Evolutionary conservation across 768 basidiomycete species (phyloP).

Genomic region (Termitomyces sp.): DNA sequence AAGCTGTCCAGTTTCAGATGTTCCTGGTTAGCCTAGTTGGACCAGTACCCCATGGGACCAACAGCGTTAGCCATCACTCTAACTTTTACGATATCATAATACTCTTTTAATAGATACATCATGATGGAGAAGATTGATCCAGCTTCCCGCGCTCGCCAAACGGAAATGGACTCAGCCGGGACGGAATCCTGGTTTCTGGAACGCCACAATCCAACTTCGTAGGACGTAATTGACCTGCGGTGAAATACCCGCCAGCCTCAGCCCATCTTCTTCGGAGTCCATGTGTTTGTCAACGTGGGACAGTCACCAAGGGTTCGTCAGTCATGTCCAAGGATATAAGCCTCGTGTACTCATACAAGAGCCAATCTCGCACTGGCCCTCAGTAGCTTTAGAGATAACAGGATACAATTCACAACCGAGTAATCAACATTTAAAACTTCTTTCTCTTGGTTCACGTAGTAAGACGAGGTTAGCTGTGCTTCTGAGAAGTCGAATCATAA

Average conservation of each 20-base stretch:
- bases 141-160: not conserved
- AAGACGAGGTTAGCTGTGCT: not conserved
- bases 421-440: too few species aligned
- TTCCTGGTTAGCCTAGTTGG: not conserved
- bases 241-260: not conserved
- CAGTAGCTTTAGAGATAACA: too few species aligned
- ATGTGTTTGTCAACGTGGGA: not conserved
- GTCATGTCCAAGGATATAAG: not conserved
- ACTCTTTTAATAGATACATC: not conserved
- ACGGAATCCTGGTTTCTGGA: not conserved
- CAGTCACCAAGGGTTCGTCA: not conserved
- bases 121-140: not conserved
- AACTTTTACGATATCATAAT: not conserved
- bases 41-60: not conserved
- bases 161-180: not conserved
- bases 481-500: not conserved
- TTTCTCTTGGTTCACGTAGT: not conserved
- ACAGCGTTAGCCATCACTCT: not conserved
- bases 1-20: not conserved
- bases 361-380: not conserved
- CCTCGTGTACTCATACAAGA: not conserved
- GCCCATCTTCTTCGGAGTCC: not conserved
- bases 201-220: not conserved
- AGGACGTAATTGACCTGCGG: not conserved
- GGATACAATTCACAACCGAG: too few species aligned